phyloP scores from a whole-genome alignment of 75 land plant genomes.

The Adiantum capillusveneris region DNA sequence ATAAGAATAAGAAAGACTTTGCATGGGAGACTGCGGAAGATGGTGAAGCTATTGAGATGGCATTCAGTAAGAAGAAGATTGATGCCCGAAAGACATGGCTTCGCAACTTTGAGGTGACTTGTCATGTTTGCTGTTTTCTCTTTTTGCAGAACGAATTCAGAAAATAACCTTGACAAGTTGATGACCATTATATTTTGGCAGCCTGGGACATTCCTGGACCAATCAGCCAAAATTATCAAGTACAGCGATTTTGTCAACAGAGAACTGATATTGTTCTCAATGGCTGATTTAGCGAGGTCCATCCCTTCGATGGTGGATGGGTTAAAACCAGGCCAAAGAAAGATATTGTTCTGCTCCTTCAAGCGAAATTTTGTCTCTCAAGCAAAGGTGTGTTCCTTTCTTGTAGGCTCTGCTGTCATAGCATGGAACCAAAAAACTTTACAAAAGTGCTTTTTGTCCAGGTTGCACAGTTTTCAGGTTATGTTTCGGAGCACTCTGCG shows the following conservation, averaged over 20 bases:
- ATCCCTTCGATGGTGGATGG: constrained; percentile 99
- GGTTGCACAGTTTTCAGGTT: constrained; percentile 97
- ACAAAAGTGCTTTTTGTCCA: constrained; percentile 14
- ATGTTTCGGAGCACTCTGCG: constrained; percentile 98
- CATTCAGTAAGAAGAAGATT: constrained; percentile 97
- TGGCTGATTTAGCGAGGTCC: constrained; percentile 90
- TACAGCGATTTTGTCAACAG: constrained; percentile 94
- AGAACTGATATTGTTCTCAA: constrained; percentile 85
- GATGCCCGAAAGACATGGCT: constrained; percentile 98
- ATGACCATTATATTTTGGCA: too few relatives aligned
- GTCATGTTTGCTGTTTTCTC: background rate
- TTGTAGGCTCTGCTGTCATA: too few relatives aligned
- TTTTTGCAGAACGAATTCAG: background rate
- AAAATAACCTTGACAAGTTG: too few relatives aligned
- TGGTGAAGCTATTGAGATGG: constrained; percentile 95
- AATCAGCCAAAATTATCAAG: constrained; percentile 56
- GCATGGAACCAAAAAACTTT: too few relatives aligned
- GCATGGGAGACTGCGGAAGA: constrained; percentile 70
- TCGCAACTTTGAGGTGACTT: constrained; percentile 74
- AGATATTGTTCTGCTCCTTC: constrained; percentile 87
- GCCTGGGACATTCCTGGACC: constrained; percentile 95
- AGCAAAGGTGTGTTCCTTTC: constrained; percentile 46
- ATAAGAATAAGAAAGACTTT: constrained; percentile 83
- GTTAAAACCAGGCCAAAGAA: constrained; percentile 93
- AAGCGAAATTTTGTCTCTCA: constrained; percentile 85